Base-by-base conservation (phyloP, 345 rosid species). In the Capsella bursapastoris region DNA sequence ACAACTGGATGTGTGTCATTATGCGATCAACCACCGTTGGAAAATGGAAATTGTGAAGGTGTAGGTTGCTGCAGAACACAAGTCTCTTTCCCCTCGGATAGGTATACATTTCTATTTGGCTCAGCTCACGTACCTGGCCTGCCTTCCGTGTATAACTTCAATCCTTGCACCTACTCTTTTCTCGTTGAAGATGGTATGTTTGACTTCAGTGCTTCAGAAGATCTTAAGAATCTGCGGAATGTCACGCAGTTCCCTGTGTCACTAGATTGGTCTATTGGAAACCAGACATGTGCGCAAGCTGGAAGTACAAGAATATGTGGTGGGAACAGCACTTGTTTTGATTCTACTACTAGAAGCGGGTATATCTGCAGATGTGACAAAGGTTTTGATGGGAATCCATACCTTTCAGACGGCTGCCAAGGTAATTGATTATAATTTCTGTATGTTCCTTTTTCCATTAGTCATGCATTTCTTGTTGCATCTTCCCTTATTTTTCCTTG, bases 341-440 rank as follows among this genome's bases (percentile, higher is more conserved):
- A 55, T 40, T 57, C 71, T 0, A n/a, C 47, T n/a, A 27, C 50
- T 34, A 28, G 4, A 22, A 15, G 5, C 1, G 81, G 86, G 1
- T 79, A 75, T 56, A 66, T 0, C 4, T 85, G 85, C 75, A 51
- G 4, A 12, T 85, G 85, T 44, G 5, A 34, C 37, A 6, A 16
- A 2, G 87, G 82, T 31, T 84, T 51, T 18, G 43, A 51, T 3
- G 87, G 85, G 29, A 80, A 74, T 48, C 76, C 86, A 4, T 78
- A 78, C 41, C 66, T 77, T 32, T 1, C 27, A 31, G 2, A 38
- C 8, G 79, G 81, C 6, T 82, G 83, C 71, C 45, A 35, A n/a
- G 77, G 73, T 31, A 69, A 25, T 51, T 67, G 3, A 9, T 8
- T 9, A 5, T 55, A 29, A 4, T 25, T 7, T 8, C 7, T 37